Evolutionary conservation across 2,329 filamentous ascomycete genomes (phyloP), one percentile per base, ranked within the genome.

Genomic region (Rachicladosporium sp.): DNA sequence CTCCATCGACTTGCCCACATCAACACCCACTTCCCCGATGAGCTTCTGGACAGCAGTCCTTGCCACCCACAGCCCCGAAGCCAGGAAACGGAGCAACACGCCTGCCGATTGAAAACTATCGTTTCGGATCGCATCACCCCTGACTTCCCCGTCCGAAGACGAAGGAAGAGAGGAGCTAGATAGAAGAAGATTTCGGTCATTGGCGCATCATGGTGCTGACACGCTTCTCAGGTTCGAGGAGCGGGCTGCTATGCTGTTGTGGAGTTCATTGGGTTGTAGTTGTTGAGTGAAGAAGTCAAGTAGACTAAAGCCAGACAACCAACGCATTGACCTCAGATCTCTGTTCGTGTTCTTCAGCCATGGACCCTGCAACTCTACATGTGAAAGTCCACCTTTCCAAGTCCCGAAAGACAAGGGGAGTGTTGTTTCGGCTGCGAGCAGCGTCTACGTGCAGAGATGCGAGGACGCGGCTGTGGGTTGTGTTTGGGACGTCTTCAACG

Each of bases 91-190:
- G 40, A 42, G 40, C 40, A 36, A 42, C 34, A 30, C 29, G 29
- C 32, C 40, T 33, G 37, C 35, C 40, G 40, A 35, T 42, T 42
- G 40, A 42, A 42, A 42, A 42, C 40, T 42, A 42, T 42, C 40
- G 9, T 42, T 38, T 15, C 4, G 9, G 12, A 27, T 13, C 11
- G 11, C 15, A 15, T 33, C 15, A 11, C 11, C 10, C 15, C 11
- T 33, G 31, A 33, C 31, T 11, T 15, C 31, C 31, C 11, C 6
- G 6, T 9, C 31, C 11, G 5, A 6, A 12, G 9, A 6, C 11
- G 10, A 10, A 9, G 5, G 11, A 33, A 4, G 31, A 27, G 23
- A 27, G 8, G 23, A 32, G 36, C 40, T 42, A 32, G 39, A 13
- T 30, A 19, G 13, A 32, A 35, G 10, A 10, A 35, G 23, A 8